Conservation (phyloP, 2,329 filamentous ascomycete genomes). For the Pezicula carpinea region DNA sequence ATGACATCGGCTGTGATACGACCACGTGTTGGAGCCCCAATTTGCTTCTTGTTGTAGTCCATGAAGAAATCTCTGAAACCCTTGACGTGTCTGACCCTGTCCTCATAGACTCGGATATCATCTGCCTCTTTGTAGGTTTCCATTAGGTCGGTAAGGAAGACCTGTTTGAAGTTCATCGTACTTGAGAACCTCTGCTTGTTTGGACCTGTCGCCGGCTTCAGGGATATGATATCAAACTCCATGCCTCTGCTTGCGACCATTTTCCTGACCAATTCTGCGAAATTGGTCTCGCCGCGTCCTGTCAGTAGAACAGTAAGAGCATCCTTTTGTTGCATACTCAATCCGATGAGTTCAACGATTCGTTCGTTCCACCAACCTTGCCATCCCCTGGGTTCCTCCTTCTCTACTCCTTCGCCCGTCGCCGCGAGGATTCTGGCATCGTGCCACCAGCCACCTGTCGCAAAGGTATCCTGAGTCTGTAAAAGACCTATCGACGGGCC, state of each 20-base stretch:
- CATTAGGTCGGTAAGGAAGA: slow-evolving; percentile 74
- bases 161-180: slow-evolving; percentile 91
- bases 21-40: slow-evolving; percentile 48
- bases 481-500: slow-evolving; percentile 71
- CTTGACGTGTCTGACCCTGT: slow-evolving; percentile 64
- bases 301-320: slow-evolving; percentile 83
- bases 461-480: slow-evolving; percentile 69
- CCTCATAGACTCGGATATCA: slow-evolving; percentile 76
- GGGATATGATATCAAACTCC: slow-evolving; percentile 79
- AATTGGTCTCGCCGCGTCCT: slow-evolving; percentile 73
- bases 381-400: slow-evolving; percentile 82
- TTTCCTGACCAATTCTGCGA: slow-evolving; percentile 72
- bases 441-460: slow-evolving; percentile 95
- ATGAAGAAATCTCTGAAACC: slow-evolving; percentile 82
- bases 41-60: slow-evolving; percentile 62
- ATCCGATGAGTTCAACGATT: slow-evolving; percentile 72
- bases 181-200: slow-evolving; percentile 71
- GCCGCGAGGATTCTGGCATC: slow-evolving; percentile 80
- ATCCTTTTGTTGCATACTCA: slow-evolving; percentile 81
- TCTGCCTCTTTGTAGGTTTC: slow-evolving; percentile 79
- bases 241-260: slow-evolving; percentile 76
- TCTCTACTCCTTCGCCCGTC: slow-evolving; percentile 76
- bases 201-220: slow-evolving; percentile 83
- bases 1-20: slow-evolving; percentile 76
- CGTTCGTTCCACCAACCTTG: slow-evolving; percentile 96